Percentiles rank a stretch among this genome's conserved stretches.
These are phyloP conservation scores for Ceratobasidium sp. DNA, from an alignment of 1,284 basidiomycete genomes.

Conservation along the genomic window DNA sequence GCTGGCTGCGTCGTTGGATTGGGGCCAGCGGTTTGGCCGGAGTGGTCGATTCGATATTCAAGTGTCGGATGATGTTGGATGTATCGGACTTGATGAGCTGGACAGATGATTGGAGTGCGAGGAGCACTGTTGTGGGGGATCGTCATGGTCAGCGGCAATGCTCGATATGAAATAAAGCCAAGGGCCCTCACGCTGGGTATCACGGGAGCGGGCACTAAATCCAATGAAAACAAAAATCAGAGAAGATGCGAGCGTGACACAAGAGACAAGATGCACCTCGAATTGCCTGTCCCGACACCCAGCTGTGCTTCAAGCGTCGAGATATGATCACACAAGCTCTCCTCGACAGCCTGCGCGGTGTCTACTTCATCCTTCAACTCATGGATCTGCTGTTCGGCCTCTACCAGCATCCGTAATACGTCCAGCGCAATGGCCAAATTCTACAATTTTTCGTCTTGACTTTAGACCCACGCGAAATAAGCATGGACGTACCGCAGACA, in stretches of 20 bases:
- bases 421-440: constrained; percentile 10
- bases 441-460: not conserved
- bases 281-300: not conserved
- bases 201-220: not conserved
- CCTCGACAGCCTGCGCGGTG: constrained; percentile 27
- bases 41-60: constrained; percentile 15
- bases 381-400: not conserved
- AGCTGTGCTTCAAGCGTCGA: constrained; percentile 34
- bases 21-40: too few species aligned
- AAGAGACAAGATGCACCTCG: not conserved
- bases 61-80: not conserved
- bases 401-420: constrained; percentile 14
- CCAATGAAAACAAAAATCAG: not conserved
- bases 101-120: constrained; percentile 1
- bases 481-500: constrained; percentile 4
- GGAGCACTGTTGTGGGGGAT: not conserved
- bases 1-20: not conserved
- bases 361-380: constrained; percentile 8
- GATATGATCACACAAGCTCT: constrained; percentile 31
- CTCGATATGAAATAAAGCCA: not conserved
- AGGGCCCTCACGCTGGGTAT: constrained; percentile 6
- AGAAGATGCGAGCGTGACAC: too few species aligned
- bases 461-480: not conserved
- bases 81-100: constrained; percentile 8
- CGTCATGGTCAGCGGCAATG: not conserved